Evolutionary conservation across 2,329 filamentous ascomycete species (phyloP).

Genomic region (Teratosphaeria zuluensis): DNA sequence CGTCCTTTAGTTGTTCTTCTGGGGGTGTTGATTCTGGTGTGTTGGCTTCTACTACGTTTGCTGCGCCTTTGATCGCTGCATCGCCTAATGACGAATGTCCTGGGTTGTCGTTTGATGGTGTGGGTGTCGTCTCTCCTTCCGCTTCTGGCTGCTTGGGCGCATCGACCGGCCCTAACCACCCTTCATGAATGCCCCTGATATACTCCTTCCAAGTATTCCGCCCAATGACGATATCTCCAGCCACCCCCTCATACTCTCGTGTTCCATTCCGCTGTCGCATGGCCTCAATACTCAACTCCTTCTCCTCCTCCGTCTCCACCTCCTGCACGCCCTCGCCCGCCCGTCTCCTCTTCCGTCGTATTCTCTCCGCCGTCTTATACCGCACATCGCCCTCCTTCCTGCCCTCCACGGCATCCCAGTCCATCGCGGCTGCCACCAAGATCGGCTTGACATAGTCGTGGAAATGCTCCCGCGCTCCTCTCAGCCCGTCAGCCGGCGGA

Average conservation of each 20-base stretch:
- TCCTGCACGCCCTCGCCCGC: conserved; percentile 42
- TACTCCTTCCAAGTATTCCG: conserved; percentile 98
- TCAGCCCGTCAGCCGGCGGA: conserved; percentile 76
- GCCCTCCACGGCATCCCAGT: conserved; percentile 94
- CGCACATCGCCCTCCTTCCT: conserved; percentile 86
- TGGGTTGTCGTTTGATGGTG: conserved; percentile 6
- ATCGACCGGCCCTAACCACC: conserved; percentile 81
- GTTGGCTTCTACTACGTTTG: conserved; percentile 6
- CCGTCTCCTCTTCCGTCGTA: conserved; percentile 57
- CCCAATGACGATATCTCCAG: conserved; percentile 81
- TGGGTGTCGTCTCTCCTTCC: not conserved
- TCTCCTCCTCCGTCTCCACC: conserved; percentile 40
- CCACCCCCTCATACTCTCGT: conserved; percentile 59
- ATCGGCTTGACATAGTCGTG: conserved; percentile 93
- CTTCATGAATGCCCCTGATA: conserved; percentile 83
- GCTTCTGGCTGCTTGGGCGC: conserved; percentile 37
- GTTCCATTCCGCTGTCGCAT: conserved; percentile 59
- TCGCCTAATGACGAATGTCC: conserved; percentile 18
- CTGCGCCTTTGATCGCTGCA: conserved; percentile 17
- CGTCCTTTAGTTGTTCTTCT: not conserved
- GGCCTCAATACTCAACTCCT: conserved; percentile 52
- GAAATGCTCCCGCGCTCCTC: conserved; percentile 86
- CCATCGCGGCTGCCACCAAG: conserved; percentile 75
- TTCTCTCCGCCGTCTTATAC: conserved; percentile 75
- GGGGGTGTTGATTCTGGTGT: not conserved